Base-by-base conservation (phyloP, 129 eudicot genomes). In the Oenanthe sinensis region DNA sequence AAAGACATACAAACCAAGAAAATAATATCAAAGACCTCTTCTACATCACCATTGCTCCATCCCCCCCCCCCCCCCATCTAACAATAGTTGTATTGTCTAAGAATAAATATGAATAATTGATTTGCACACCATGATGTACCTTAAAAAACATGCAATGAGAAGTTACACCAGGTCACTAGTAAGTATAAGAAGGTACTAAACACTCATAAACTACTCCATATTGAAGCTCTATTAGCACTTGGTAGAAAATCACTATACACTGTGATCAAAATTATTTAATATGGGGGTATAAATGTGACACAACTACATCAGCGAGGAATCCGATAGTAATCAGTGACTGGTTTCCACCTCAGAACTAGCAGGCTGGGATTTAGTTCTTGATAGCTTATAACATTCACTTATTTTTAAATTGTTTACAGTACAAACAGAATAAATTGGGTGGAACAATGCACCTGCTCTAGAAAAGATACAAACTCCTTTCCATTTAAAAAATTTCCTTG, bases 401-500 rank as follows among this genome's bases (percentile, higher is more conserved):
- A 30, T 33, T 49, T 45, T 63, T 47, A 39, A 24, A 16, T 14
- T 45, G 0, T 47, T 24, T 30, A 42, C 54, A 30, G 14, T 43
- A 7, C 44, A 67, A 80, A 46, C 55, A 60, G 71, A 76, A 85
- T 68, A 42, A 47, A 54, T 28, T 36, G 74, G 80, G 58, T 79
- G 54, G 40, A 75, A 72, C 40, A 74, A 69, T 30, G 79, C 55
- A 96, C 99, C 99, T 90, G 92, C 78, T 96, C 91, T 76, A 96
- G 84, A 75, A 92, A 96, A 76, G 95, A 69, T 62, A 96, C 97
- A 63, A 96, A 96, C 79, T 96, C 97, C 82, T 90, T 89, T 28
- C 99, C 99, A 30, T 89, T 96, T 37, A 96, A 92, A 47, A 82
- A 39, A 84, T 89, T 96, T 13, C 99, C 99, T 87, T 90, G 95